Evolutionary conservation across 331 rosid genomes (phyloP).

Genomic region (Malus hybrid): DNA sequence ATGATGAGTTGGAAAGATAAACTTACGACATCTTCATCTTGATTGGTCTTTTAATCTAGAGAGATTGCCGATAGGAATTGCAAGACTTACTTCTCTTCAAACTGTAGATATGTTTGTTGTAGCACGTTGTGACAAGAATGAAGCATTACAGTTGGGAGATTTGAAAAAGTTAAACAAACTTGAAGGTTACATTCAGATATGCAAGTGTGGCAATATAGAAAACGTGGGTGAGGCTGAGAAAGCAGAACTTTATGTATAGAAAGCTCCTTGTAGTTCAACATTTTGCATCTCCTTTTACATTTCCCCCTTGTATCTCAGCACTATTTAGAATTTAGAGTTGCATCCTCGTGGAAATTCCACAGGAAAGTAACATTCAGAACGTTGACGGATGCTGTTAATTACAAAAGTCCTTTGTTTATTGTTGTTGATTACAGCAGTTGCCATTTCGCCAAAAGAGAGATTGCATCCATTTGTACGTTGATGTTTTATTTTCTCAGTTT

Average conservation of each 20-base stretch:
- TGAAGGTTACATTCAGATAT: neutral
- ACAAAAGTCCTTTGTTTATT: too few relatives aligned
- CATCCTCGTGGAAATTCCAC: neutral
- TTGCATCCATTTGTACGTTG: neutral
- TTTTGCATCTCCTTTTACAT: neutral
- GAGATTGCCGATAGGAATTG: neutral
- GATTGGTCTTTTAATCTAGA: neutral
- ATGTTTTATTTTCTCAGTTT: neutral
- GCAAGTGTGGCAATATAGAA: too few relatives aligned
- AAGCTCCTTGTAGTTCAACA: neutral
- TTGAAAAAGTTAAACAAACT: neutral
- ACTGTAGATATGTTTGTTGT: neutral
- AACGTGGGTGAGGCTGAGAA: too few relatives aligned
- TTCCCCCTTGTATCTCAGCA: neutral
- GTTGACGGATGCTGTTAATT: neutral
- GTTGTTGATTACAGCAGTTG: neutral
- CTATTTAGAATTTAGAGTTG: neutral
- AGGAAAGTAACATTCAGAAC: neutral
- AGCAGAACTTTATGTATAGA: too few relatives aligned
- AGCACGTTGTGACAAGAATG: neutral
- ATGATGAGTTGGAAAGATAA: neutral
- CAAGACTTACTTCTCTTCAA: neutral
- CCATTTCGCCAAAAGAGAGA: neutral
- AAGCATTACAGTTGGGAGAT: neutral
- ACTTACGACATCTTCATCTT: neutral